phyloP scores from a whole-genome alignment of 2,329 filamentous ascomycete species.

The Byssothecium circinans region DNA sequence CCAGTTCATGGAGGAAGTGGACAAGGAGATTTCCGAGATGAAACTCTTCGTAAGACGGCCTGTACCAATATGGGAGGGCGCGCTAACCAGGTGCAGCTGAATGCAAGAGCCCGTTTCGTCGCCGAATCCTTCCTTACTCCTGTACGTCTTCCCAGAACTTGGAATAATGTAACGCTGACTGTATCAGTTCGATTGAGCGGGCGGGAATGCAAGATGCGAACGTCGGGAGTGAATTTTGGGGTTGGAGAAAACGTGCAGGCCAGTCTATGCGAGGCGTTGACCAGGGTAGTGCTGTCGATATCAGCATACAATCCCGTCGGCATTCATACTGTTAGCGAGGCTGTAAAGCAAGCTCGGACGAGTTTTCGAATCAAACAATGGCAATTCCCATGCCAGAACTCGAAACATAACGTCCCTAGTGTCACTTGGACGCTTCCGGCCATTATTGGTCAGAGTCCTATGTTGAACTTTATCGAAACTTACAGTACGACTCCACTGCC shows the following conservation, averaged over 20 bases:
- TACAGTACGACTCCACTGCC: too few species aligned
- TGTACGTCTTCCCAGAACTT: conserved; percentile 52
- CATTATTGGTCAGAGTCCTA: too few species aligned
- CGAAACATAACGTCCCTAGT: background rate
- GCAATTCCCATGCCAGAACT: background rate
- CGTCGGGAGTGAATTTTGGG: background rate
- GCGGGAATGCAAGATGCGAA: background rate
- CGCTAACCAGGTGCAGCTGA: conserved; percentile 65
- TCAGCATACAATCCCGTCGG: background rate
- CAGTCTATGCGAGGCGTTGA: background rate
- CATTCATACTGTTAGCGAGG: background rate
- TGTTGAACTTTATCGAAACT: too few species aligned
- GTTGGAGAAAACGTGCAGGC: background rate
- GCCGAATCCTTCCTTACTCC: conserved; percentile 98
- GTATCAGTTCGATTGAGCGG: conserved; percentile 10
- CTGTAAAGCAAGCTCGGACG: background rate
- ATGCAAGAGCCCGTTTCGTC: conserved; percentile 94
- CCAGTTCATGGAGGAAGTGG: conserved; percentile 99
- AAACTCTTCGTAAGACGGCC: conserved; percentile 84
- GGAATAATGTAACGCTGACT: background rate
- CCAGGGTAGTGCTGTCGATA: background rate
- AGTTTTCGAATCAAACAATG: background rate
- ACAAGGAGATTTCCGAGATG: conserved; percentile 99
- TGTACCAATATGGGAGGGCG: background rate
- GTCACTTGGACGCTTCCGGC: background rate